Base-by-base conservation (phyloP, 768 basidiomycete species). In the Tricholoma saponaceum region DNA sequence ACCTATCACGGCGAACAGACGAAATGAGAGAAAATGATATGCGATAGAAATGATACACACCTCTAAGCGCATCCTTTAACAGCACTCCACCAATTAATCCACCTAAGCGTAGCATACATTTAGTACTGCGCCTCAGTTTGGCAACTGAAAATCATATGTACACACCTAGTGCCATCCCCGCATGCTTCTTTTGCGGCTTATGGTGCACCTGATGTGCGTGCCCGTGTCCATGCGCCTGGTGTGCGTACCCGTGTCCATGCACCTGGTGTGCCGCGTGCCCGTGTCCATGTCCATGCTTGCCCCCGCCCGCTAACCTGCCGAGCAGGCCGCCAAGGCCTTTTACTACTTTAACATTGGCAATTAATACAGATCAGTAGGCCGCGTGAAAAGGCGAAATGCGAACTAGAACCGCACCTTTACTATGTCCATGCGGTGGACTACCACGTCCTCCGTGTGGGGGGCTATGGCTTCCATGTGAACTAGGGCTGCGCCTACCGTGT, bases 11-110 rank as follows among this genome's bases (percentile, higher is more conserved):
- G 13, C 14, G 18, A 32, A 37, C 3, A 4, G 22, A 50, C 22
- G 7, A 39, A 23, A 18, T 20, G 7, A 22, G 50, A 41, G 50
- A 55, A 52, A 20, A 56, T 12, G 53, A 33, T 6, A 51, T 23
- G 4, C 37, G 16, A n/a, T 16, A 47, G 46, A 16, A 16, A 16
- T 5, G 22, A 16, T 25, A 26, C 46, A 6, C 14, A 26, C 46
- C 46, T 5, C 6, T 6, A 13, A 39, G 4, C 16, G 79, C 82
- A 46, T 83, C 75, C 33, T 64, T 79, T 37, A 89, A 64, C 44
- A 89, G 67, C 2, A 73, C 72, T 57, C 88, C 89, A 37, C 82
- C 87, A n/a, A 86, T 66, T n/a, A 89, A 67, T 57, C 85, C 89
- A 14, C 76, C 87, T 32, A 8, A 8, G 3, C 12, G 30, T 8